Base-by-base conservation (phyloP, 164 flowering plant species). In the Aristolochia fimbriata region DNA sequence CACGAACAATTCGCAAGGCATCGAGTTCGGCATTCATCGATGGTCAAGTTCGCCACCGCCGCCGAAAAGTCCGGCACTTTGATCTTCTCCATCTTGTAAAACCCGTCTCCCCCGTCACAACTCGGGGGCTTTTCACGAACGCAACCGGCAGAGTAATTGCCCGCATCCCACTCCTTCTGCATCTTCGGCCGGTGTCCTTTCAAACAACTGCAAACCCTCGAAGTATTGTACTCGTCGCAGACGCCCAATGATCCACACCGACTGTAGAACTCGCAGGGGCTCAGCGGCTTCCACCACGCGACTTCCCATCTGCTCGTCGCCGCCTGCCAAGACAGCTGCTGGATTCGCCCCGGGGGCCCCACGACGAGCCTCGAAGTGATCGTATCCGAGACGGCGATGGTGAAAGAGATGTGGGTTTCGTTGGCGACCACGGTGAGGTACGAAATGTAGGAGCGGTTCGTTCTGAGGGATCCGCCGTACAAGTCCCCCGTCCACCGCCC, bases 111-210 rank as follows among this genome's bases (percentile, higher is more conserved):
- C 21, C n/a, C n/a, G 0, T 24, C 19, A 31, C 60, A 55, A 43
- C 17, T 10, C 15, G 37, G 22, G 12, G 9, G 20, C 0, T 10
- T 51, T 31, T 17, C 15, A 48, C 68, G 50, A 22, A n/a, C 58
- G 51, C 73, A 70, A 0, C 68, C 65, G 0, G 15, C 22, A 0
- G 54, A 14, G 59, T 66, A 57, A 48, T 61, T 57, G 16, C 68
- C 62, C 31, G 4, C 0, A 0, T 33, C 27, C 68, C 68, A 69
- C 14, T 64, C 65, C 47, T 22, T 15, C 7, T 56, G 55, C 0
- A 17, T 51, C 49, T 59, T 74, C 0, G 83, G 81, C 47, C 8
- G 50, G 63, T 67, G 77, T 15, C 81, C 79, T 6, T 51, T n/a
- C 60, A 81, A 58, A 58, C 86, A 79, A 23, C 50, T 58, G 33